A percentile compares a stretch with the other conserved stretches of the same genome.
Conservation (phyloP, 192 early-diverging fungal genomes). For the Tieghemiomyces parasiticus region DNA sequence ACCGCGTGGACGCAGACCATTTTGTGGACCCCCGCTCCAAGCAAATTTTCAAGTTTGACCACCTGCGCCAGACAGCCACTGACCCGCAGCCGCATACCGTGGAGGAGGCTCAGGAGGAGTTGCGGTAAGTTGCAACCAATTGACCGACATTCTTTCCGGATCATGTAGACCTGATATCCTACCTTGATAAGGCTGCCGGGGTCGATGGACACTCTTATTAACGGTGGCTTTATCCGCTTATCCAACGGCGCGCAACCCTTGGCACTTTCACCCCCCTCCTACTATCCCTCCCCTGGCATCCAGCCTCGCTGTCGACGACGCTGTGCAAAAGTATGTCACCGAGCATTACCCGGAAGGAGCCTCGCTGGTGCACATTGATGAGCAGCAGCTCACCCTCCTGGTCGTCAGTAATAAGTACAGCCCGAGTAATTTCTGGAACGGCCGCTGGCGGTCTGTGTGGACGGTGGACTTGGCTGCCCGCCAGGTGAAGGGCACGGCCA, state of each 20-base stretch:
- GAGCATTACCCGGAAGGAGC: slow-evolving; percentile 74
- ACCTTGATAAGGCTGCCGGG: too few species aligned
- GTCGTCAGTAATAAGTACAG: slow-evolving; percentile 90
- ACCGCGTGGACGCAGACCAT: slow-evolving; percentile 41
- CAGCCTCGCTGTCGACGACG: slow-evolving; percentile 50
- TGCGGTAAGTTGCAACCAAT: not conserved
- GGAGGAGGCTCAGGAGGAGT: slow-evolving; percentile 16
- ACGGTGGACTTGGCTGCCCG: slow-evolving; percentile 35
- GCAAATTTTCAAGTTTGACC: slow-evolving; percentile 63
- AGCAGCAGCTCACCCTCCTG: slow-evolving; percentile 29
- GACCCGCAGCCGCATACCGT: slow-evolving; percentile 17
- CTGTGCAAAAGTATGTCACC: slow-evolving; percentile 41
- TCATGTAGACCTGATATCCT: too few species aligned
- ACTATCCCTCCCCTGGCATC: too few species aligned
- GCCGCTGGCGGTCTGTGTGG: slow-evolving; percentile 84
- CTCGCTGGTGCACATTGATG: slow-evolving; percentile 18
- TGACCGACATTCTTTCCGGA: too few species aligned
- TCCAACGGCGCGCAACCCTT: too few species aligned
- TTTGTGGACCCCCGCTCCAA: slow-evolving; percentile 64
- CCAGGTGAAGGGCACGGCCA: slow-evolving; percentile 51
- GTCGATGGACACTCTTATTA: too few species aligned
- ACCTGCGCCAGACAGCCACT: slow-evolving; percentile 43
- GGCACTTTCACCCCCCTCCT: too few species aligned
- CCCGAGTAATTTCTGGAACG: slow-evolving; percentile 92
- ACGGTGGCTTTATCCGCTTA: too few species aligned